phyloP scores from a whole-genome alignment of 2,329 filamentous ascomycete genomes.

The Talaromyces funiculosus region DNA sequence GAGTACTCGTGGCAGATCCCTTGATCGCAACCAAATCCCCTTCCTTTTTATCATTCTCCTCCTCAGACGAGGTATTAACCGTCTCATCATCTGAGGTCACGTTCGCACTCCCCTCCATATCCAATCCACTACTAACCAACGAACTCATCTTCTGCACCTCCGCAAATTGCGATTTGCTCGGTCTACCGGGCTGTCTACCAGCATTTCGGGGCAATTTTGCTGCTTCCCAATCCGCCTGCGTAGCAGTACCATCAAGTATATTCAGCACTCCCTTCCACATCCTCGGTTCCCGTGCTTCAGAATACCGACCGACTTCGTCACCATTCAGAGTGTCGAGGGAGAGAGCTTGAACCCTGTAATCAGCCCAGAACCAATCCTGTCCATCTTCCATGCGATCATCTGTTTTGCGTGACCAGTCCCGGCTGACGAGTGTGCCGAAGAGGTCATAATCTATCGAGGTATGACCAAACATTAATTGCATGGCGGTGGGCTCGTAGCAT shows the following conservation, averaged over 20 bases:
- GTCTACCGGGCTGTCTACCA: constrained; percentile 22
- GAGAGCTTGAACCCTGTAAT: constrained; percentile 51
- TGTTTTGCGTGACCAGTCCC: constrained; percentile 41
- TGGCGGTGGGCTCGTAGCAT: constrained; percentile 48
- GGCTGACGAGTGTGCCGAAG: constrained; percentile 40
- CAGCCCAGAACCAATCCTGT: constrained; percentile 53
- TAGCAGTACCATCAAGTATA: constrained; percentile 35
- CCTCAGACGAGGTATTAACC: constrained; percentile 10
- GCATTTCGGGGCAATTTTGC: constrained; percentile 25
- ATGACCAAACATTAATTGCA: constrained; percentile 41
- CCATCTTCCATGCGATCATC: constrained; percentile 46
- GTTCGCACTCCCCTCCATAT: constrained; percentile 22
- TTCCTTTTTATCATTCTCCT: not conserved
- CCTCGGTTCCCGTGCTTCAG: constrained; percentile 41
- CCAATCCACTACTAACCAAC: constrained; percentile 35
- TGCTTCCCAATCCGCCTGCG: constrained; percentile 7
- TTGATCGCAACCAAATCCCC: not conserved
- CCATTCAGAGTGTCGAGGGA: constrained; percentile 52
- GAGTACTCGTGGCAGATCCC: not conserved
- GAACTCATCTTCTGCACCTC: constrained; percentile 34
- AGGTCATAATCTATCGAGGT: constrained; percentile 42
- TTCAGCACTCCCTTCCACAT: constrained; percentile 45
- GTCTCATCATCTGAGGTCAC: constrained; percentile 20
- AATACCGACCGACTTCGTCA: constrained; percentile 44
- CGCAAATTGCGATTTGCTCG: constrained; percentile 23